Percentiles rank a stretch among this genome's conserved stretches.
These are phyloP conservation scores for Betula pendula DNA, from an alignment of 306 rosid species.

Conservation along the genomic window DNA sequence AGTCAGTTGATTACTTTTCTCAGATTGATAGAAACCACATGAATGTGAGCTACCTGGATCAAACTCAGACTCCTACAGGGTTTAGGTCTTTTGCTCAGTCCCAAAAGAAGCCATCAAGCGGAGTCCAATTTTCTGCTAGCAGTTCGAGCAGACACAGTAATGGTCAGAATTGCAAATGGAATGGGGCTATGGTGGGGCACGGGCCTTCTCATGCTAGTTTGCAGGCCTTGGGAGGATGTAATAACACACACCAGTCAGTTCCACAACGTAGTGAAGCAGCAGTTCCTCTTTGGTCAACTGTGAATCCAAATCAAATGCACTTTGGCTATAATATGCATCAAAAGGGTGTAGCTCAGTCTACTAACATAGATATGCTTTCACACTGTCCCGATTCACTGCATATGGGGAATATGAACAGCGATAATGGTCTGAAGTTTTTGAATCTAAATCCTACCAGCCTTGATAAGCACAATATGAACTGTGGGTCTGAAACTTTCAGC, in stretches of 20 bases:
- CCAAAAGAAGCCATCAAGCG: slow-evolving; percentile 57
- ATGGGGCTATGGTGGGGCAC: slow-evolving; percentile 45
- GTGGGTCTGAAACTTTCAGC: slow-evolving; percentile 50
- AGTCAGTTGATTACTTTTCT: slow-evolving; percentile 50
- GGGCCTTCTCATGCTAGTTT: slow-evolving; percentile 46
- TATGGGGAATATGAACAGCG: slow-evolving; percentile 51
- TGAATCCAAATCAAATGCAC: slow-evolving; percentile 44
- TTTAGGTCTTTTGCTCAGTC: slow-evolving; percentile 50
- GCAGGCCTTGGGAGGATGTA: slow-evolving; percentile 58
- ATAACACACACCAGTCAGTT: slow-evolving; percentile 52
- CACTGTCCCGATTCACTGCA: slow-evolving; percentile 42
- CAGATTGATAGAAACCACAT: slow-evolving; percentile 38
- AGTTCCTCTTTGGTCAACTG: slow-evolving; percentile 64
- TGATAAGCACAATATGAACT: slow-evolving; percentile 54
- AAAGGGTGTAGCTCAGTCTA: slow-evolving; percentile 55
- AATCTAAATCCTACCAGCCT: slow-evolving; percentile 48
- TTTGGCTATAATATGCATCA: slow-evolving; percentile 45
- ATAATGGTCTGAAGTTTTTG: slow-evolving; percentile 46
- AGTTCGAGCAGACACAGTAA: slow-evolving; percentile 50
- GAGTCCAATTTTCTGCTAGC: slow-evolving; percentile 52
- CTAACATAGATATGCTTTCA: slow-evolving; percentile 44
- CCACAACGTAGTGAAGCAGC: slow-evolving; percentile 54
- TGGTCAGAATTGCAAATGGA: slow-evolving; percentile 53
- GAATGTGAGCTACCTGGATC: slow-evolving; percentile 38
- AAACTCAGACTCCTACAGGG: slow-evolving; percentile 45